A percentile compares a stretch with the other conserved stretches of the same genome.
Evolutionary conservation across 2,329 filamentous ascomycete genomes (phyloP).

Genomic region (Fusarium piperis): DNA sequence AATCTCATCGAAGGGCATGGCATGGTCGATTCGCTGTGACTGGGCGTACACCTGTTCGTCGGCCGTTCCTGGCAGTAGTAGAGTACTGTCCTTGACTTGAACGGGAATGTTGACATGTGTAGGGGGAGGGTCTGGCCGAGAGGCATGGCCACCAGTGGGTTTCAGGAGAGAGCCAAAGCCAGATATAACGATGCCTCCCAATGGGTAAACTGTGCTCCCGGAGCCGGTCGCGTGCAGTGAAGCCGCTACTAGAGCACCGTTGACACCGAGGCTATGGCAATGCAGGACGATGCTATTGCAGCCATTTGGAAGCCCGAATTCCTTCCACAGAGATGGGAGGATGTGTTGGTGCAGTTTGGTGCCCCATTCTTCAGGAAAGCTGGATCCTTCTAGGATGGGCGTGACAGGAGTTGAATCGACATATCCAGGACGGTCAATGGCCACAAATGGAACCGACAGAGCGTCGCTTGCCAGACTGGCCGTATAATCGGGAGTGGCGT

Average conservation of each 20-base stretch:
- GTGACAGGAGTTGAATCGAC: constrained; percentile 21
- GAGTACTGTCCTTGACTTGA: constrained; percentile 26
- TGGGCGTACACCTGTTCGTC: constrained; percentile 26
- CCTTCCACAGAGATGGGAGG: constrained; percentile 28
- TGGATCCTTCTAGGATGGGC: constrained; percentile 21
- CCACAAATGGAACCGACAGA: constrained; percentile 30
- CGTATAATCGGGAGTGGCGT: constrained; percentile 23
- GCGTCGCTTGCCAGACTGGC: constrained; percentile 23
- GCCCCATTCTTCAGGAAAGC: constrained; percentile 33
- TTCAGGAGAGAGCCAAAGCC: constrained; percentile 30
- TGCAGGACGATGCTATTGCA: constrained; percentile 31
- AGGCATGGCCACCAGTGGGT: constrained; percentile 15
- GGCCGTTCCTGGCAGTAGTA: constrained; percentile 28
- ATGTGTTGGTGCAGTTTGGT: constrained; percentile 21
- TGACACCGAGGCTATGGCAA: constrained; percentile 31
- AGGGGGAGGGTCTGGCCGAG: constrained; percentile 14
- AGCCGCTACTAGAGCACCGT: constrained; percentile 26
- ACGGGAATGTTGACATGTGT: constrained; percentile 23
- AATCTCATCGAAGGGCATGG: constrained; percentile 30
- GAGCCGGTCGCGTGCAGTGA: constrained; percentile 16
- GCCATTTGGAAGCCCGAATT: constrained; percentile 18
- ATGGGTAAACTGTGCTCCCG: constrained; percentile 8
- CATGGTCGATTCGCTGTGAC: constrained; percentile 23
- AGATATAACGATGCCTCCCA: constrained; percentile 27
- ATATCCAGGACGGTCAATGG: constrained; percentile 37